Base-by-base conservation (phyloP, 2,329 filamentous ascomycete genomes). In the Talaromyces sp. region DNA sequence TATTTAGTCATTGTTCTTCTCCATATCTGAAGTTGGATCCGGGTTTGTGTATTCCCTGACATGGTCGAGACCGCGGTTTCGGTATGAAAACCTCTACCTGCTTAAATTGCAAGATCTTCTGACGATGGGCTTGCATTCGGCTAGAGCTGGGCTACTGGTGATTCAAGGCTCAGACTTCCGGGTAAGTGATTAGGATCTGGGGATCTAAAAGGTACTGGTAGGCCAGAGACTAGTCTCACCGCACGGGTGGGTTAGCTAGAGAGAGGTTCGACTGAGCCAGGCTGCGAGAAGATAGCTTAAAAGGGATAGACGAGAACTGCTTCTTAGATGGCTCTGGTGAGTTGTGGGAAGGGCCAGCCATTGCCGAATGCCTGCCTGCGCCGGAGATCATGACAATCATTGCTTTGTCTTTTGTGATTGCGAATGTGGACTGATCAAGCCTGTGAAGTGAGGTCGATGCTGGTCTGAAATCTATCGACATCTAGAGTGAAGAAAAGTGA, bases 141-240 rank as follows among this genome's bases (percentile, higher is more conserved):
- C 16, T 8, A 39, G 37, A 9, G 13, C n/a, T 27, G 61, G 61
- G 39, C 52, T 63, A 16, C 47, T 31, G n/a, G 61, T 63, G 7
- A 63, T 19, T 52, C 61, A 10, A 63, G 39, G 6, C 50, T 52
- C 27, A 63, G 19, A 33, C 61, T 33, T 16, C 50, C 61, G 3
- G 33, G 19, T 13, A 50, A 50, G 14, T n/a, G 24, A 58, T 63
- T 19, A 27, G 58, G 24, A 16, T 41, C 50, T 24, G 27, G 11
- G 16, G 37, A 47, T 11, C 24, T 11, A 14, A 19, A 24, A 16
- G 33, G 37, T 27, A 11, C 22, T 10, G 43, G 37, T 16, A 58
- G 63, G 19, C 47, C 56, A n/a, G 63, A 61, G 50, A 65, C 61
- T 7, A 57, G 19, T 39, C 52, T 39, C 52, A 39, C 22, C 35